These are phyloP conservation scores for Smallanthus sonchifolius DNA, from an alignment of 129 eudicot species.

Conservation along the genomic window DNA sequence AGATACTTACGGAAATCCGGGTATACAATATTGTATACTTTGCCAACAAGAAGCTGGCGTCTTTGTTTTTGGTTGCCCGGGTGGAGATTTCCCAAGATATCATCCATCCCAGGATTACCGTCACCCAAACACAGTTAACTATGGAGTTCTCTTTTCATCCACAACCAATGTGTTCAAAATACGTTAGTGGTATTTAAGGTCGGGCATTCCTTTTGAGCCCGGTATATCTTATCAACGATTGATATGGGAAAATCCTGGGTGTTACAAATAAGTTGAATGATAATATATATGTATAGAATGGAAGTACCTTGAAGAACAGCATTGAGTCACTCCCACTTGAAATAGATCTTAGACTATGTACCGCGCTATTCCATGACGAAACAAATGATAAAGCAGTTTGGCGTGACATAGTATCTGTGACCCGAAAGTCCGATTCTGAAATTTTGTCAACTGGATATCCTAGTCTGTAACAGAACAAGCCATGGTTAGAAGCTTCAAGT, in stretches of 20 bases:
- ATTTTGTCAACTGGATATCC: constrained; percentile 58
- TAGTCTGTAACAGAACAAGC: constrained; percentile 39
- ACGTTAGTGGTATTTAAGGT: not conserved
- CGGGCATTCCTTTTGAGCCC: not conserved
- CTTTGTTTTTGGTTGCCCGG: too few species aligned
- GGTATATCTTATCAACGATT: not conserved
- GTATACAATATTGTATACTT: not conserved
- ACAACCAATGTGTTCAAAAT: not conserved
- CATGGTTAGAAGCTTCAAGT: constrained; percentile 2
- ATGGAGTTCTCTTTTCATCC: not conserved
- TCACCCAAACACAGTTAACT: not conserved
- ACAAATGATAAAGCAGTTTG: constrained; percentile 47
- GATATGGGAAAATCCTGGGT: not conserved
- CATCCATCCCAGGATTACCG: not conserved
- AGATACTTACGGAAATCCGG: not conserved
- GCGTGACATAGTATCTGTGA: constrained; percentile 44
- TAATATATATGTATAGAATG: not conserved
- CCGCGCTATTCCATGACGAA: constrained; percentile 55
- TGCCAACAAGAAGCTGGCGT: not conserved
- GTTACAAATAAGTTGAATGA: not conserved
- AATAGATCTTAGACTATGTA: constrained; percentile 43
- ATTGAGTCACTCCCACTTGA: constrained; percentile 52
- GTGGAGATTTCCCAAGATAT: not conserved
- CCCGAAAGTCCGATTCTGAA: constrained; percentile 46
- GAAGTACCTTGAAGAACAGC: constrained; percentile 52